Percentiles rank a stretch among this genome's conserved stretches.
Evolutionary conservation across 495 filamentous ascomycete species (phyloP).

Genomic region (Letharia columbiana): DNA sequence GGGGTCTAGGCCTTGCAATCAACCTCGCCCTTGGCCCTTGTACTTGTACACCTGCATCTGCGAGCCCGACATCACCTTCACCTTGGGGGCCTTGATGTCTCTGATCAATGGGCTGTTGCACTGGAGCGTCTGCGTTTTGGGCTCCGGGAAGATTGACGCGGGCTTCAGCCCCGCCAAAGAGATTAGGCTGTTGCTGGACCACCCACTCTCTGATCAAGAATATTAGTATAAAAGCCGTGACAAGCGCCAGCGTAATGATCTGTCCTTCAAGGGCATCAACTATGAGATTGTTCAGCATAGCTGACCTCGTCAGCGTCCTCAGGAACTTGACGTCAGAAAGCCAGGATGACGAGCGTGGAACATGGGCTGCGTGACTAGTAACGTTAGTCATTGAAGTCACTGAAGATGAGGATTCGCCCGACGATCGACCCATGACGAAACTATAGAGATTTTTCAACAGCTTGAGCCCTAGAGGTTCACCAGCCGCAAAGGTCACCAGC

Average conservation of each 20-base stretch:
- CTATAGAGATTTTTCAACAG: conserved; percentile 36
- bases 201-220: conserved; percentile 98
- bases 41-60: conserved; percentile 7
- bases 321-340: conserved; percentile 68
- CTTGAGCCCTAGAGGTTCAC: conserved; percentile 43
- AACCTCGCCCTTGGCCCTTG: conserved; percentile 13
- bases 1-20: conserved; percentile 13
- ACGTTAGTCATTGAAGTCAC: conserved; percentile 14
- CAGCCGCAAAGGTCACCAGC: conserved; percentile 36
- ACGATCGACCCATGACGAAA: neutral
- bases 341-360: conserved; percentile 36
- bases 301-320: conserved; percentile 60
- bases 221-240: conserved; percentile 85
- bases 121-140: conserved; percentile 6
- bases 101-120: conserved; percentile 18
- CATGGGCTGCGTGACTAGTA: neutral
- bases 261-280: conserved; percentile 86
- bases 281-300: conserved; percentile 66
- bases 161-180: conserved; percentile 41
- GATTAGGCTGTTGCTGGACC: conserved; percentile 87
- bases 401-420: conserved; percentile 1
- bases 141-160: conserved; percentile 32
- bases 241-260: conserved; percentile 82
- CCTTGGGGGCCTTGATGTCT: conserved; percentile 24
- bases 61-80: conserved; percentile 17